Conservation (phyloP, 352 stramenopile genomes). For the Phytophthora fragariaefolia region DNA sequence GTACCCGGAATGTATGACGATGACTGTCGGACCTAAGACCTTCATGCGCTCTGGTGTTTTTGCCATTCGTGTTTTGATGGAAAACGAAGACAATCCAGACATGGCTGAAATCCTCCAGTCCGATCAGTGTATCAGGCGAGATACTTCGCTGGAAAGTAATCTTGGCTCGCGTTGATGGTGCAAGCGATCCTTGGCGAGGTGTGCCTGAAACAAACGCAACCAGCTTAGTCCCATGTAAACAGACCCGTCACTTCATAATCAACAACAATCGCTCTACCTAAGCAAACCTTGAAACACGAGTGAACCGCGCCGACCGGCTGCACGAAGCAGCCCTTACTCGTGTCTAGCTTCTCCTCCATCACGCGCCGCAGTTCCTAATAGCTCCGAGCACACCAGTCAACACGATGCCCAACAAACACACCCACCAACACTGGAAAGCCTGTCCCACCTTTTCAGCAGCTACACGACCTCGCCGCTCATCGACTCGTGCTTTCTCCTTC, state of each 20-base stretch:
- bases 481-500: constrained; percentile 60
- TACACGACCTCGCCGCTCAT: constrained; percentile 70
- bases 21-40: constrained; percentile 76
- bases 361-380: constrained; percentile 67
- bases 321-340: constrained; percentile 75
- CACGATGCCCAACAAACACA: background rate
- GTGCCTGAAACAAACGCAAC: constrained; percentile 49
- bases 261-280: constrained; percentile 34
- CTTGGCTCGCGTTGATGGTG: constrained; percentile 66
- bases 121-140: constrained; percentile 76
- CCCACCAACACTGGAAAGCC: background rate
- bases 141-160: constrained; percentile 86
- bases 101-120: constrained; percentile 82
- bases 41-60: constrained; percentile 69
- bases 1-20: constrained; percentile 67
- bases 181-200: constrained; percentile 84
- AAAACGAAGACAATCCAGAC: constrained; percentile 93
- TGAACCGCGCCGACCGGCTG: constrained; percentile 76
- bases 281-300: constrained; percentile 83
- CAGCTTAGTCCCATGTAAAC: background rate
- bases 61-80: constrained; percentile 91
- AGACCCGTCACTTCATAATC: background rate
- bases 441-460: constrained; percentile 64
- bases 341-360: constrained; percentile 82
- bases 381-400: constrained; percentile 8